Conservation (phyloP, 768 basidiomycete genomes). For the Antrodiella citrinella region DNA sequence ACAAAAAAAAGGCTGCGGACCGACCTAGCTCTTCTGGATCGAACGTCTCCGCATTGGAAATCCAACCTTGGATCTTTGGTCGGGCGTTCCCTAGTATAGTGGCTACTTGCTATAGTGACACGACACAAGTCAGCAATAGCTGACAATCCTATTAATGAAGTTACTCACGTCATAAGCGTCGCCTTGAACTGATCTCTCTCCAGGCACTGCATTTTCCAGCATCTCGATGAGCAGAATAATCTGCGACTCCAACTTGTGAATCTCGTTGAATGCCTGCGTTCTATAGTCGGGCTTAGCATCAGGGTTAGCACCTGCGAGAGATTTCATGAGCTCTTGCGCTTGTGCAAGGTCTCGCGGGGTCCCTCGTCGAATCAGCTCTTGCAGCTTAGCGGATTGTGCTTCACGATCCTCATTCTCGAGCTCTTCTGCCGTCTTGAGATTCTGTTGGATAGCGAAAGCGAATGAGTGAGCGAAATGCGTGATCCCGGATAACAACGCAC, state of each 20-base stretch:
- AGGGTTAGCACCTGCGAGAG: constrained; percentile 89
- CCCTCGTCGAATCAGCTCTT: constrained; percentile 93
- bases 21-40: constrained; percentile 86
- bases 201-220: constrained; percentile 82
- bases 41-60: constrained; percentile 84
- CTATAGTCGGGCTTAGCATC: constrained; percentile 93
- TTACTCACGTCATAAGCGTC: constrained; percentile 87
- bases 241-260: constrained; percentile 92
- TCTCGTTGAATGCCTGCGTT: constrained; percentile 78
- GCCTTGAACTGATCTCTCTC: constrained; percentile 78
- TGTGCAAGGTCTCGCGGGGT: constrained; percentile 92
- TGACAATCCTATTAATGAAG: neutral
- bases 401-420: constrained; percentile 92
- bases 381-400: constrained; percentile 95
- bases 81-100: constrained; percentile 70
- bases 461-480: constrained; percentile 1
- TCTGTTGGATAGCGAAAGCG: constrained; percentile 35
- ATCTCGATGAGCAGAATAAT: constrained; percentile 95
- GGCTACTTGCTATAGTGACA: constrained; percentile 92
- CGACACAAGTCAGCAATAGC: neutral
- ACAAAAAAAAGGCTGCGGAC: neutral
- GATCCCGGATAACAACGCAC: constrained; percentile 25
- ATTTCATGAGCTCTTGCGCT: constrained; percentile 97
- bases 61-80: constrained; percentile 97
- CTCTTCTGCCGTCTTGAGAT: constrained; percentile 91